These are phyloP conservation scores for Pyrenochaeta sp. DNA, from an alignment of 2,329 filamentous ascomycete genomes.

Conservation along the genomic window DNA sequence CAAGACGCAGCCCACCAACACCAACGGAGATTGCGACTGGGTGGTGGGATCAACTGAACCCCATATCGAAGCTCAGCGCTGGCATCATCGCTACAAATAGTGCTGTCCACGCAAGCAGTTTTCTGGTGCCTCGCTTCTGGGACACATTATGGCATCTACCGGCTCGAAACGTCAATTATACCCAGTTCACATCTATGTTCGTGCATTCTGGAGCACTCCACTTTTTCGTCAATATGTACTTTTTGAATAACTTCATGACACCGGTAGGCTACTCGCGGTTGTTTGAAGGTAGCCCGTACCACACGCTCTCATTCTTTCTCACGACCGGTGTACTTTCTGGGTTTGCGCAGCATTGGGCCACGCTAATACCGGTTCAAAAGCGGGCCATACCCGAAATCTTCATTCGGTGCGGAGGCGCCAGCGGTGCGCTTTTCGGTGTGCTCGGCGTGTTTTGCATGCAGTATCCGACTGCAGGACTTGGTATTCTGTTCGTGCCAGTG, in stretches of 20 bases:
- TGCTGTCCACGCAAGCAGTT: constrained; percentile 36
- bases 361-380: constrained; percentile 32
- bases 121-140: constrained; percentile 35
- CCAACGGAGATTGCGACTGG: constrained; percentile 37
- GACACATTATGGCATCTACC: constrained; percentile 41
- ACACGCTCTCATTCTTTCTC: constrained; percentile 42
- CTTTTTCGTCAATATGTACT: constrained; percentile 41
- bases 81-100: constrained; percentile 41
- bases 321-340: constrained; percentile 40
- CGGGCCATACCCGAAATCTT: constrained; percentile 30
- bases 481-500: constrained; percentile 44
- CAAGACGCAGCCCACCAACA: constrained; percentile 27
- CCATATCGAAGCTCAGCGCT: constrained; percentile 37
- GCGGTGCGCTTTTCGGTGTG: constrained; percentile 44
- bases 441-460: constrained; percentile 43
- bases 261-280: constrained; percentile 37
- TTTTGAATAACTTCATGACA: constrained; percentile 41
- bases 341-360: constrained; percentile 40
- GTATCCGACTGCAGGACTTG: constrained; percentile 39
- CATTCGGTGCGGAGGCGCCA: constrained; percentile 43
- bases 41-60: constrained; percentile 34
- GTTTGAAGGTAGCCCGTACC: constrained; percentile 43
- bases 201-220: constrained; percentile 35
- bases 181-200: constrained; percentile 40
- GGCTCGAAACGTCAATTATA: constrained; percentile 38